Evolutionary conservation across 176 grass and related monocot genomes (phyloP), one percentile per base, ranked within the genome.

Genomic region (Carex myosuroides): DNA sequence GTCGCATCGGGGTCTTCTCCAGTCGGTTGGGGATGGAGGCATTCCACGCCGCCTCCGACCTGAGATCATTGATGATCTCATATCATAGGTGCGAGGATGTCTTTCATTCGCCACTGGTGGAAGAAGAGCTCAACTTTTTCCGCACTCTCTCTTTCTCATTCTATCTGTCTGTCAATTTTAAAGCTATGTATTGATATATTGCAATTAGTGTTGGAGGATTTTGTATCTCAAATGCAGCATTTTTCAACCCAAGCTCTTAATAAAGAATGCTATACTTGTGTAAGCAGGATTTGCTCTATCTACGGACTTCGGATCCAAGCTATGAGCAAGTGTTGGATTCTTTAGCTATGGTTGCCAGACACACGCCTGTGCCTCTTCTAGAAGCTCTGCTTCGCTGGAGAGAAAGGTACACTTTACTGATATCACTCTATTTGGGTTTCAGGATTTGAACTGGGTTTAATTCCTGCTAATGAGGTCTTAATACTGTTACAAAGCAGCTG

Each of bases 371-470:
- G 75, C 96, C 96, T 81, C 96, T 99, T 89, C 58, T 99, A 59
- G 96, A 99, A 87, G 96, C 96, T 81, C 93, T 99, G 90, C 96
- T 99, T 89, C 89, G 92, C 21, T 99, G 96, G 96, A 95, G 96
- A 90, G 96, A 99, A 64, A 93, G 91, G 96, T 99, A 88, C 41
- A 32, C 70, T 42, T 63, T 46, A 64, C n/a, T 64, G 39, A 48
- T 10, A 12, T 76, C 24, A 30, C 5, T 32, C 48, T 24, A 62
- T 20, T 62, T n/a, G 20, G 60, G 20, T 62, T 54, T 55, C 13
- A 72, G 69, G 18, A 22, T 48, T 20, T 21, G 39, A 46, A 46
- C 17, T 46, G 68, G 68, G 37, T 71, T 44, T 46, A 35, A 13
- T 33, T 35, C 64, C 21, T 68, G 65, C 8, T 68, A 68, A 29